Evolutionary conservation across 139 green algal genomes (phyloP).

Genomic region (Zygnema circumcarinatum): DNA sequence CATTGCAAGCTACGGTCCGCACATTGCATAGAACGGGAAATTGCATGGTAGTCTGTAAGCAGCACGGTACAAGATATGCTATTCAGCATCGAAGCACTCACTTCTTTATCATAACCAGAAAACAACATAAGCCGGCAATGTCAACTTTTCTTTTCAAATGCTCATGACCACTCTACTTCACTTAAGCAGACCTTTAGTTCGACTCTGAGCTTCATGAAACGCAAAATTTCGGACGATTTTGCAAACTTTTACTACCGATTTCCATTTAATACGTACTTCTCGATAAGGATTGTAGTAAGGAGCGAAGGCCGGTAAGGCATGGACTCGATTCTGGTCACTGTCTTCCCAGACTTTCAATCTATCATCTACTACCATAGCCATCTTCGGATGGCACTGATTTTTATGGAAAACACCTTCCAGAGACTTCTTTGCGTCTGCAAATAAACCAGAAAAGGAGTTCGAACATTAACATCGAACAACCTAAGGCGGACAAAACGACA

Average conservation of each 20-base stretch:
- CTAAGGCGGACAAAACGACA: neutral
- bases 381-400: slow-evolving; percentile 22
- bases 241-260: no score
- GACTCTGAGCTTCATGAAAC: no score
- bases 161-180: no score
- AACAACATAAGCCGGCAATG: neutral
- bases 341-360: slow-evolving; percentile 62
- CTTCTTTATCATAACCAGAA: neutral
- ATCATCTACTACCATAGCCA: slow-evolving; percentile 63
- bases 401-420: slow-evolving; percentile 32
- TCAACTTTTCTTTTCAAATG: neutral
- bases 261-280: no score
- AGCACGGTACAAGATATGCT: neutral
- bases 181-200: no score
- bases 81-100: neutral
- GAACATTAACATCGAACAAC: neutral
- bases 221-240: no score
- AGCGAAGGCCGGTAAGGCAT: slow-evolving; percentile 49
- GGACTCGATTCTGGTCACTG: slow-evolving; percentile 49
- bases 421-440: slow-evolving; percentile 51
- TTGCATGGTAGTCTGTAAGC: slow-evolving; percentile 6
- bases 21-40: slow-evolving; percentile 45
- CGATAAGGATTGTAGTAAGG: slow-evolving; percentile 53
- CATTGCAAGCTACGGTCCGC: slow-evolving; percentile 48
- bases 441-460: neutral